phyloP scores from a whole-genome alignment of 768 basidiomycete genomes.

The Xerocomellus dryophilus region DNA sequence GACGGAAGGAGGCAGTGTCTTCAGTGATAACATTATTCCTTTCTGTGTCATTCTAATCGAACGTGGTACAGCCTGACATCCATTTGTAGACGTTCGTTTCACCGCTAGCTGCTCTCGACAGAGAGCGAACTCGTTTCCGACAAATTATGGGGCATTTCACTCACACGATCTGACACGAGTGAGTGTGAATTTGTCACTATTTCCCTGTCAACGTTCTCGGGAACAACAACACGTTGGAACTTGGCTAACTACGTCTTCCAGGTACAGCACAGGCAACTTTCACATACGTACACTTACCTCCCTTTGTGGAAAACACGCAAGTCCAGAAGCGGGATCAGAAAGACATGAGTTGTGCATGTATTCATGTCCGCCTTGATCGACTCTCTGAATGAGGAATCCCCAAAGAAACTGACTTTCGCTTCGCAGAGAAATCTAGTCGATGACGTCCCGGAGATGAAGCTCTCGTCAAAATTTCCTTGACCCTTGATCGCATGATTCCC shows the following conservation, averaged over 20 bases:
- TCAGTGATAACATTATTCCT: neutral
- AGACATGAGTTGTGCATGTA: neutral
- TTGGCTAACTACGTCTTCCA: slow-evolving; percentile 1
- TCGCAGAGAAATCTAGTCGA: neutral
- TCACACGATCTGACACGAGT: slow-evolving; percentile 3
- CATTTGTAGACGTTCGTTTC: slow-evolving; percentile 1
- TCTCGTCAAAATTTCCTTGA: neutral
- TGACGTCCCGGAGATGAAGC: neutral
- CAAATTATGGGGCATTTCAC: neutral
- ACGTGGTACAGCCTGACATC: neutral
- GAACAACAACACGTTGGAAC: neutral
- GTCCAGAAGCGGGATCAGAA: neutral
- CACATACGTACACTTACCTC: neutral
- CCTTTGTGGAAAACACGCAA: slow-evolving; percentile 1
- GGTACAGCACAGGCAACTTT: neutral
- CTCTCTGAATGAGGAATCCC: slow-evolving; percentile 2
- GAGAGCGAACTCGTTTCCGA: neutral
- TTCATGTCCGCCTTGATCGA: neutral
- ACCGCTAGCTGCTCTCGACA: neutral
- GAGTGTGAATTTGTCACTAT: neutral
- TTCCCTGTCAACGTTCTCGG: neutral
- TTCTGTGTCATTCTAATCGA: neutral
- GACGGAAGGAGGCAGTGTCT: neutral
- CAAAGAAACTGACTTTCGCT: neutral
- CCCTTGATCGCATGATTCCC: neutral